Evolutionary conservation across 345 rosid species (phyloP).

Genomic region (Turritis glabra): DNA sequence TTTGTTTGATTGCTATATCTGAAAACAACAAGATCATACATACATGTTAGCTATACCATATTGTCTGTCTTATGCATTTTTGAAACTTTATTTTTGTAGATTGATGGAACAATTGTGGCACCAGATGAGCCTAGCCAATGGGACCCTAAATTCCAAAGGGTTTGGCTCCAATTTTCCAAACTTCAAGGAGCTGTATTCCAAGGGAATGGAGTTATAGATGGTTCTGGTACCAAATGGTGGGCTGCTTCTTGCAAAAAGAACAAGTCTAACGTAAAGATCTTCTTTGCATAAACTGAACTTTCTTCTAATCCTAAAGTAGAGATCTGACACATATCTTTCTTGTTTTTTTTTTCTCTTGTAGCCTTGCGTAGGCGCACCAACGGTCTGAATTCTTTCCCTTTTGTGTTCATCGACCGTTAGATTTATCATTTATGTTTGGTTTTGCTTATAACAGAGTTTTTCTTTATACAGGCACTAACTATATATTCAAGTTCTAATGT

Average conservation of each 20-base stretch:
- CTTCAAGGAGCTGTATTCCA: slow-evolving; percentile 72
- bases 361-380: slow-evolving; percentile 95
- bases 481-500: slow-evolving; percentile 86
- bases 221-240: slow-evolving; percentile 99
- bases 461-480: slow-evolving; percentile 74
- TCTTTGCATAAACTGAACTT: background rate
- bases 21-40: background rate
- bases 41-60: background rate
- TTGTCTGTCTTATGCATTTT: background rate
- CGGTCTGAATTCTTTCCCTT: slow-evolving; percentile 49
- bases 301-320: background rate
- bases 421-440: background rate
- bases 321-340: slow-evolving; percentile 31
- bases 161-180: slow-evolving; percentile 86
- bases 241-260: slow-evolving; percentile 94
- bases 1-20: background rate
- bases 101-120: slow-evolving; percentile 89
- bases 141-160: slow-evolving; percentile 63
- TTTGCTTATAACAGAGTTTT: background rate
- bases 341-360: slow-evolving; percentile 39
- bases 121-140: slow-evolving; percentile 82
- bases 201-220: slow-evolving; percentile 91
- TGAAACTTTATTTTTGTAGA: slow-evolving; percentile 41
- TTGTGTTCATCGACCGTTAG: slow-evolving; percentile 4
- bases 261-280: slow-evolving; percentile 39